Evolutionary conservation across 768 basidiomycete genomes (phyloP).

Genomic region (Suillus clintonianus): DNA sequence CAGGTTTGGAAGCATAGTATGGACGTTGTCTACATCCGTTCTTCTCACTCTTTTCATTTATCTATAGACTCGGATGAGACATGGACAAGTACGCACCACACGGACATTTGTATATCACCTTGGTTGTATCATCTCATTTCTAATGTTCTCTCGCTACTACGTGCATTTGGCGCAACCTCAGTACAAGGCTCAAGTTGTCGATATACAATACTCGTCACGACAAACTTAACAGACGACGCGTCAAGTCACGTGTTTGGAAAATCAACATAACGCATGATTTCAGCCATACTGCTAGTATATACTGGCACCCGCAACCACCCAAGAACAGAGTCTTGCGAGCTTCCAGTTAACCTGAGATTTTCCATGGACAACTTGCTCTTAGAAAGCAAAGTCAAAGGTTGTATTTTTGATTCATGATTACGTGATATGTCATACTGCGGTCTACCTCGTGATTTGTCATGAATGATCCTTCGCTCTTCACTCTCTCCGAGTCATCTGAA

Average conservation of each 20-base stretch:
- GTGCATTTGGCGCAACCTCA: neutral
- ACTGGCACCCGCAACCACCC: too few species aligned
- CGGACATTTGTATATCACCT: neutral
- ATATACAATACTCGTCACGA: neutral
- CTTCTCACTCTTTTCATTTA: neutral
- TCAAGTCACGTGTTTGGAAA: too few species aligned
- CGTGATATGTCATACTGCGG: neutral
- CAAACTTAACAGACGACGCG: too few species aligned
- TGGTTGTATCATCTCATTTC: neutral
- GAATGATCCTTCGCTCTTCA: neutral
- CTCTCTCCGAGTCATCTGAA: conserved; percentile 29
- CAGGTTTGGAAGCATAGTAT: neutral
- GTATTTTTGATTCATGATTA: neutral
- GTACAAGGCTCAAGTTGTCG: neutral
- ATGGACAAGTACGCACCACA: neutral
- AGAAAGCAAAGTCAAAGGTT: too few species aligned
- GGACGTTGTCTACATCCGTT: neutral
- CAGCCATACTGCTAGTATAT: too few species aligned
- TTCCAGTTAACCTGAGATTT: too few species aligned
- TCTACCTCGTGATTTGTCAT: neutral
- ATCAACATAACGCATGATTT: too few species aligned
- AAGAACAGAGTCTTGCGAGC: too few species aligned
- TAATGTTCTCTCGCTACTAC: neutral
- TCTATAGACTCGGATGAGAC: neutral
- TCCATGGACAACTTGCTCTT: too few species aligned